Base-by-base conservation (phyloP, 768 basidiomycete genomes). In the Psilocybe cyanescens region DNA sequence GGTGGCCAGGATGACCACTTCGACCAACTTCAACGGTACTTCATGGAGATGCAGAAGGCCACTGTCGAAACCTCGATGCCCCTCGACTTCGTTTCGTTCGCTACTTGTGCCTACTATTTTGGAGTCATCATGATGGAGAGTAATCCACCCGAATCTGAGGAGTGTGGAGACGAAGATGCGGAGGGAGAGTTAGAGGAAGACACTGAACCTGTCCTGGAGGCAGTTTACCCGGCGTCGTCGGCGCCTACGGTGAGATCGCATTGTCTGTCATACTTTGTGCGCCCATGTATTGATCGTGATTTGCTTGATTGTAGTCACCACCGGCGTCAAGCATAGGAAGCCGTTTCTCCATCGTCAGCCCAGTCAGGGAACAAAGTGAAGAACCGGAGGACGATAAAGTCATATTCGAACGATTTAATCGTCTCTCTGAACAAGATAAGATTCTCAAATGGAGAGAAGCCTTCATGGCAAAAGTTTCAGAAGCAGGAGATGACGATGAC, bases 11-110 rank as follows among this genome's bases (percentile, higher is more conserved):
- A 82, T 57, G 74, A 76, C 5, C 60, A 76, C 37, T 59, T 81
- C 19, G 79, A 82, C 31, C 14, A 62, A 1, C 69, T 83, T 28
- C 35, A 57, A 19, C 28, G 51, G 1, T 72, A 78, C 31, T 83
- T 77, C 64, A 78, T 78, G 39, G 65, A 79, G 49, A 72, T 84
- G 41, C 82, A 82, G 61, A 67, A 76, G 12, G 68, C 69, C 45
- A 75, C 80, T 1, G 71, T 80, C 4, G 84, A 84, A 47, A 67
- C 78, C 3, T 57, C 62, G 4, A 65, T 74, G 58, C 75, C 77
- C 0, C 61, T 63, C 30, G 81, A 83, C 63, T 57, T 83, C 1
- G 49, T 82, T 16, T 76, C 78, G 0, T 84, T 84, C 58, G 72
- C 78, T 5, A 57, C 68, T 19, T 68, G 62, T 14, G 72, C 76